Evolutionary conservation across 2,329 filamentous ascomycete genomes (phyloP), one percentile per base, ranked within the genome.

Genomic region (Aspergillus chevalieri): DNA sequence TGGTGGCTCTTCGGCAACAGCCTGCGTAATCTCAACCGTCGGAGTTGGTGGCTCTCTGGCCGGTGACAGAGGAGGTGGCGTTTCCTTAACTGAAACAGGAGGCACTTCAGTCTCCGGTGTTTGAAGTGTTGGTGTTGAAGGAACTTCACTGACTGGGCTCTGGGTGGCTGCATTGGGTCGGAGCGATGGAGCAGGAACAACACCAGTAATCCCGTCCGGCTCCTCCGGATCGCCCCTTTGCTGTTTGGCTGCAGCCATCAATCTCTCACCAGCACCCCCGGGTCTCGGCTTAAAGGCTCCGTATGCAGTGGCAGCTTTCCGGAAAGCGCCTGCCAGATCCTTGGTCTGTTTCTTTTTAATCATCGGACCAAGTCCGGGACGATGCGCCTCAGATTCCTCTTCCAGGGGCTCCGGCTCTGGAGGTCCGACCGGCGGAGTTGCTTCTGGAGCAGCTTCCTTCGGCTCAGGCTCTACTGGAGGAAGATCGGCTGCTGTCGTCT

Each of bases 301-400:
- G 54, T 72, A 68, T 21, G 86, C 82, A 48, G 78, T 82, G 0
- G 89, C 89, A 21, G 89, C 89, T 68, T 89, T 94, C 71, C 87
- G 87, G 53, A 96, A 81, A 5, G 81, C 79, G 33, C 81, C 85
- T 17, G 87, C 87, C 59, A 93, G 77, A 49, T 93, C 68, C n/a
- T 77, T 79, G 54, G 80, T 83, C 1, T 83, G 85, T 64, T 88
- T 89, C 54, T 85, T 82, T 69, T 89, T 92, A 60, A 96, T 86
- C 91, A 95, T 95, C 2, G 90, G 89, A 0, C 89, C 89, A 6
- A 95, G 78, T 1, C 89, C 90, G 15, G 89, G 89, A n/a, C 88
- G 76, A 56, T 78, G 74, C 26, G 70, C 67, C 42, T 78, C 77
- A 24, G 79, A 78, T 68, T 60, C 72, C 68, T 69, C 76, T 77